Percentiles rank a stretch among this genome's conserved stretches.
These are phyloP conservation scores for Ophiobolus disseminans DNA, from an alignment of 2,329 filamentous ascomycete genomes.

Conservation along the genomic window DNA sequence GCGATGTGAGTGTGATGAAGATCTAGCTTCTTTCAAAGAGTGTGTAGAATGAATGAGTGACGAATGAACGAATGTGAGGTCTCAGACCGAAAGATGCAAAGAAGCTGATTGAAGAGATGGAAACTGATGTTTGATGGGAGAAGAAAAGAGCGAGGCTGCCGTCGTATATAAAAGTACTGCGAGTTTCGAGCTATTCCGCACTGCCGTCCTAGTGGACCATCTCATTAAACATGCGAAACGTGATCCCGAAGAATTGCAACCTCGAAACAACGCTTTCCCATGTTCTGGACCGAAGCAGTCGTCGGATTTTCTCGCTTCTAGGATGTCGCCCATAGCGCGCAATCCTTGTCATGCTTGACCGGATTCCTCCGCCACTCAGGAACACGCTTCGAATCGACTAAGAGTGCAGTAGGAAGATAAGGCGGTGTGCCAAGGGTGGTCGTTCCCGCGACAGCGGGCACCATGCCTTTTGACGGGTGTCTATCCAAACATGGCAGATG, in stretches of 20 bases:
- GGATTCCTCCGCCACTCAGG: slow-evolving; percentile 40
- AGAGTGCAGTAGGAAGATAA: slow-evolving; percentile 23
- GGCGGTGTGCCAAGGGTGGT: slow-evolving; percentile 21
- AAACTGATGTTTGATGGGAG: slow-evolving; percentile 26
- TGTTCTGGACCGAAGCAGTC: slow-evolving; percentile 23
- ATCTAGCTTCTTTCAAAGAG: slow-evolving; percentile 43
- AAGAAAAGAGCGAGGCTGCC: slow-evolving; percentile 3
- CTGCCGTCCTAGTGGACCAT: slow-evolving; percentile 31
- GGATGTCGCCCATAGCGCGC: slow-evolving; percentile 24
- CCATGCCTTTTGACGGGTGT: slow-evolving; percentile 23
- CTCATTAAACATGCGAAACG: slow-evolving; percentile 49
- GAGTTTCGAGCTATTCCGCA: slow-evolving; percentile 16
- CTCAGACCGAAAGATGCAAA: slow-evolving; percentile 44
- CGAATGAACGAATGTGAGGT: slow-evolving; percentile 49
- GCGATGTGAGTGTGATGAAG: slow-evolving; percentile 35
- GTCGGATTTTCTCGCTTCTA: slow-evolving; percentile 19
- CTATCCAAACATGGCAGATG: slow-evolving; percentile 15
- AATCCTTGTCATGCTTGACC: slow-evolving; percentile 28
- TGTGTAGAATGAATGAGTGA: slow-evolving; percentile 39
- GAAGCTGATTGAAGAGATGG: slow-evolving; percentile 34
- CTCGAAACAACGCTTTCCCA: slow-evolving; percentile 28
- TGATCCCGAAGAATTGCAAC: slow-evolving; percentile 20
- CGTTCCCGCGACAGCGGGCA: slow-evolving; percentile 32
- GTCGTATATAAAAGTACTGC: slow-evolving; percentile 29
- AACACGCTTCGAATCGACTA: slow-evolving; percentile 9